Percentiles rank a stretch among this genome's conserved stretches.
phyloP scores from a whole-genome alignment of 208 protist species.

The Herpetomonas samuelpessoai region DNA sequence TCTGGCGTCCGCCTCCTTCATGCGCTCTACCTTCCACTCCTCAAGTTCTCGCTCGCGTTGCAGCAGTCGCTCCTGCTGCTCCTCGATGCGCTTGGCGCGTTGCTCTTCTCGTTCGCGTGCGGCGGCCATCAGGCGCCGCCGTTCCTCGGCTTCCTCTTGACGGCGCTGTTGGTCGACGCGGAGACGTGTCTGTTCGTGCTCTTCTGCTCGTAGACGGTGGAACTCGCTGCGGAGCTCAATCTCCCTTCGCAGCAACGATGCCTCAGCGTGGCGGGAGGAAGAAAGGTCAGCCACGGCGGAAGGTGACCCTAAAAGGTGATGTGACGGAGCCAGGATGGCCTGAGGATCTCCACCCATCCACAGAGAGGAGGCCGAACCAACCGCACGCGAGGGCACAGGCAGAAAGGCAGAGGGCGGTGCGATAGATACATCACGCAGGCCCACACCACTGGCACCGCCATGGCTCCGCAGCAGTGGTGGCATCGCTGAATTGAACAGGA shows the following conservation, averaged over 20 bases:
- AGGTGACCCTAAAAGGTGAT: neutral
- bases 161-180: conserved; percentile 35
- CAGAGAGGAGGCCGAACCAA: no score
- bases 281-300: neutral
- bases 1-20: conserved; percentile 43
- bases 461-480: conserved; percentile 36
- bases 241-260: conserved; percentile 60
- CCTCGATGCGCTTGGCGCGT: conserved; percentile 50
- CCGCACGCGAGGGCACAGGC: no score
- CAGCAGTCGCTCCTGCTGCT: conserved; percentile 65
- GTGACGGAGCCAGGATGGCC: no score
- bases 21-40: conserved; percentile 76
- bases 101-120: conserved; percentile 58
- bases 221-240: conserved; percentile 62
- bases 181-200: conserved; percentile 39
- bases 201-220: conserved; percentile 43
- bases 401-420: neutral
- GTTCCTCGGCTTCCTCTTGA: conserved; percentile 51
- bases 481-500: conserved; percentile 53
- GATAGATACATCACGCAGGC: neutral
- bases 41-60: conserved; percentile 77
- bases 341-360: neutral
- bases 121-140: conserved; percentile 40
- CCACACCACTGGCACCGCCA: neutral
- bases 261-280: conserved; percentile 28